Conservation (phyloP, 2,329 filamentous ascomycete species). For the Curvularia verruculosa region DNA sequence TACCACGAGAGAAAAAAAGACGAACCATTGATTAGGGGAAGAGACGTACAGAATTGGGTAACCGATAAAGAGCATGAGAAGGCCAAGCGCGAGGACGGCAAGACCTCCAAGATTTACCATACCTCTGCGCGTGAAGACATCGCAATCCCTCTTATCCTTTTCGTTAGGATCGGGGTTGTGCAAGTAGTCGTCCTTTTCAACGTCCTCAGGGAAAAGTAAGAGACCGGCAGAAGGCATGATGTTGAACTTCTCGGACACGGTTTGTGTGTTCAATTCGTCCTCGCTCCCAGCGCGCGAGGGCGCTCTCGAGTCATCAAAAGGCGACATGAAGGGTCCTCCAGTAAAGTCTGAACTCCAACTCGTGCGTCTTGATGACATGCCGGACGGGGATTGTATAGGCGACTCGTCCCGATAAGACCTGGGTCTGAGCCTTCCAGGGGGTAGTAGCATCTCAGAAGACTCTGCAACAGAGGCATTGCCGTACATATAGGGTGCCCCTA, state of each 20-base stretch:
- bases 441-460: constrained; percentile 59
- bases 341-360: constrained; percentile 69
- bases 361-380: constrained; percentile 64
- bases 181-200: constrained; percentile 74
- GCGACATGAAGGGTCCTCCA: constrained; percentile 58
- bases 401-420: constrained; percentile 60
- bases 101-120: constrained; percentile 69
- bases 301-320: constrained; percentile 65
- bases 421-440: constrained; percentile 56
- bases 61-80: constrained; percentile 70
- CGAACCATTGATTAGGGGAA: not conserved
- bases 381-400: constrained; percentile 58
- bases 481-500: constrained; percentile 42
- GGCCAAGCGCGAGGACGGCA: constrained; percentile 63
- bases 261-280: constrained; percentile 72
- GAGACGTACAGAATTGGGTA: constrained; percentile 71
- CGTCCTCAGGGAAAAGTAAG: constrained; percentile 72
- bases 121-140: constrained; percentile 69
- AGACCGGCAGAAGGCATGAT: constrained; percentile 71
- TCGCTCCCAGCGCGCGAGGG: constrained; percentile 68
- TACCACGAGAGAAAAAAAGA: not conserved
- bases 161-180: constrained; percentile 73
- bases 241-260: constrained; percentile 75
- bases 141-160: constrained; percentile 65
- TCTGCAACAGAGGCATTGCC: constrained; percentile 45